Evolutionary conservation across 805 yeast genomes (phyloP).

Genomic region (Candida insectorum): DNA sequence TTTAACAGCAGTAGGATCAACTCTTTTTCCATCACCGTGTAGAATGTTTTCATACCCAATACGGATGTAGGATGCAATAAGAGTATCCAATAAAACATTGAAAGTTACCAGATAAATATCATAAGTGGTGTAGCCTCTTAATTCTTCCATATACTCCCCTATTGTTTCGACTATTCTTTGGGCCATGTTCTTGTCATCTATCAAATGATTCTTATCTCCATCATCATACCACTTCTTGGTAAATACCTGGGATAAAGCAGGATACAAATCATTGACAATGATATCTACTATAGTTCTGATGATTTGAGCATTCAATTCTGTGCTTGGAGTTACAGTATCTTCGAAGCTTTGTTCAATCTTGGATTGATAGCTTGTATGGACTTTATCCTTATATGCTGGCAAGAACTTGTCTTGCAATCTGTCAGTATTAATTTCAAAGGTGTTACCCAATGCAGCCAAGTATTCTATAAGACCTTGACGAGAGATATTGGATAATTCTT

Average conservation of each 20-base stretch:
- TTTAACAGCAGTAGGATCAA: slow-evolving; percentile 35
- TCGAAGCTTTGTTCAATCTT: slow-evolving; percentile 34
- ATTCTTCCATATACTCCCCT: slow-evolving; percentile 70
- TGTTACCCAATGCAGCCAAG: slow-evolving; percentile 78
- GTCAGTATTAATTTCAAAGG: slow-evolving; percentile 73
- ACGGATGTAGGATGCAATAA: slow-evolving; percentile 34
- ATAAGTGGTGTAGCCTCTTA: slow-evolving; percentile 44
- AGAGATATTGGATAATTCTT: slow-evolving; percentile 33
- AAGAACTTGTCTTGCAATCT: slow-evolving; percentile 64
- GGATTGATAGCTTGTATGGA: slow-evolving; percentile 42
- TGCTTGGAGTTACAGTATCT: slow-evolving; percentile 54
- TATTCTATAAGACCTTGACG: slow-evolving; percentile 77
- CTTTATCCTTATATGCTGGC: slow-evolving; percentile 57
- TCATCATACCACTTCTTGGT: slow-evolving; percentile 70
- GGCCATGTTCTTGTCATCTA: slow-evolving; percentile 44
- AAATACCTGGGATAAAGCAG: slow-evolving; percentile 60
- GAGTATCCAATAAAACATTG: slow-evolving; percentile 34
- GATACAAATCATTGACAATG: slow-evolving; percentile 67
- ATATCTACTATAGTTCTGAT: slow-evolving; percentile 66
- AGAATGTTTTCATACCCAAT: slow-evolving; percentile 40
- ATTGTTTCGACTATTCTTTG: slow-evolving; percentile 67
- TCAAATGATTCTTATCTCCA: slow-evolving; percentile 17
- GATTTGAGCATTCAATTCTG: slow-evolving; percentile 75
- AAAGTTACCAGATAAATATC: slow-evolving; percentile 40
- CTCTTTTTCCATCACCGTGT: slow-evolving; percentile 40